Conservation (phyloP, 441 rosid species). For the Cnidoscolus chayamansa region DNA sequence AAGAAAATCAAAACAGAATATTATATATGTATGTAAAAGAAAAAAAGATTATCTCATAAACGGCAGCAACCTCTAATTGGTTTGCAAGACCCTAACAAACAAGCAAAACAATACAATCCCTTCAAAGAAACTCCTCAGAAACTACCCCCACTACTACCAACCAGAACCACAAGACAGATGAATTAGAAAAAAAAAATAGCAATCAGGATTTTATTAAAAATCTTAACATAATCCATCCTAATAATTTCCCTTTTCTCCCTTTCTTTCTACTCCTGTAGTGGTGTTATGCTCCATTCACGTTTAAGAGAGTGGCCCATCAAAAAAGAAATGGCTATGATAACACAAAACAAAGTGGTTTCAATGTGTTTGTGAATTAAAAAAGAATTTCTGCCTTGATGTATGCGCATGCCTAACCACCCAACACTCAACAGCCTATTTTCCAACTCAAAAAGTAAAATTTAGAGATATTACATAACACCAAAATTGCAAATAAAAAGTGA, state of each 20-base stretch:
- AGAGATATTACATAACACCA: constrained; percentile 1
- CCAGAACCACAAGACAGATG: constrained; percentile 36
- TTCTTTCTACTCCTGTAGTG: constrained; percentile 33
- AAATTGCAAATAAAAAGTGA: background rate
- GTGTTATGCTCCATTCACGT: constrained; percentile 18
- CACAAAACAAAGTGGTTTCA: constrained; percentile 8
- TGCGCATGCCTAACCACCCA: constrained; percentile 1
- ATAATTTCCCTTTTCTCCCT: constrained; percentile 27
- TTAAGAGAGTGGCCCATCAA: constrained; percentile 25
- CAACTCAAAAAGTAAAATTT: background rate
- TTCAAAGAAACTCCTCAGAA: constrained; percentile 85
- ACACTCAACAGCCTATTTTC: background rate
- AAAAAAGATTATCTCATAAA: constrained; percentile 25
- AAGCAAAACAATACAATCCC: constrained; percentile 53
- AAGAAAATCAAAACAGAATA: constrained; percentile 36
- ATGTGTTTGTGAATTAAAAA: constrained; percentile 1
- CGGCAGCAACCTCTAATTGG: constrained; percentile 30
- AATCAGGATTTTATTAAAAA: constrained; percentile 29
- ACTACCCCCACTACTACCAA: constrained; percentile 93
- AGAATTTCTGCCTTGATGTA: background rate
- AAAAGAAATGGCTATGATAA: constrained; percentile 19
- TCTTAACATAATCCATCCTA: constrained; percentile 25
- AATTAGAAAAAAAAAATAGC: constrained; percentile 30
- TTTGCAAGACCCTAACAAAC: constrained; percentile 51
- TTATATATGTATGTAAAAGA: constrained; percentile 32